These are phyloP conservation scores for Boletales sp. DNA, from an alignment of 768 basidiomycete species.

Conservation along the genomic window DNA sequence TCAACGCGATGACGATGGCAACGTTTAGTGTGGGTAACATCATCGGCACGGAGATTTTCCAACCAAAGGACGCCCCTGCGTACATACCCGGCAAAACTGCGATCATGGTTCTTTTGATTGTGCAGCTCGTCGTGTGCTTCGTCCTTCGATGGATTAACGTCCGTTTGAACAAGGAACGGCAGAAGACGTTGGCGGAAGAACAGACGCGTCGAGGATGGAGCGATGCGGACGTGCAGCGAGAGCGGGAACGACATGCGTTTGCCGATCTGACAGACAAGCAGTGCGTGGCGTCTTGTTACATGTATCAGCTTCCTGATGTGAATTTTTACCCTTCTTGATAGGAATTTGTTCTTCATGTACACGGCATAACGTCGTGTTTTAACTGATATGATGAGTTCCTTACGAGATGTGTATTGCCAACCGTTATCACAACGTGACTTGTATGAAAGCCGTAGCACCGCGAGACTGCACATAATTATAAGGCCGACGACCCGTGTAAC, in stretches of 20 bases:
- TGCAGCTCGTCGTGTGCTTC: slow-evolving; percentile 47
- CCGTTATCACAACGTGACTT: slow-evolving; percentile 5
- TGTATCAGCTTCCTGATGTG: background rate
- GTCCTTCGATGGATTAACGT: slow-evolving; percentile 54
- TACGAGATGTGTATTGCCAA: too few relatives aligned
- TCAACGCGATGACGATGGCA: slow-evolving; percentile 56
- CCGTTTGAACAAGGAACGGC: slow-evolving; percentile 49
- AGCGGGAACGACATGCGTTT: slow-evolving; percentile 60
- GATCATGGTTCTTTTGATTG: slow-evolving; percentile 55
- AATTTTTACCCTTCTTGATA: slow-evolving; percentile 14
- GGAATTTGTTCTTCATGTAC: slow-evolving; percentile 60
- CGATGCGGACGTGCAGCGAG: slow-evolving; percentile 52
- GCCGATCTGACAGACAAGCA: slow-evolving; percentile 62
- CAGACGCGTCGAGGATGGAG: slow-evolving; percentile 52
- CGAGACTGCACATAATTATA: slow-evolving; percentile 5
- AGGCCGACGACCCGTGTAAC: slow-evolving; percentile 1
- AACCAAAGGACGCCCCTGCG: slow-evolving; percentile 54
- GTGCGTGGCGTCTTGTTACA: slow-evolving; percentile 33
- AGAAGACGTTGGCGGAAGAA: slow-evolving; percentile 37
- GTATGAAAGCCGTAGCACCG: slow-evolving; percentile 4
- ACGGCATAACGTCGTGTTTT: slow-evolving; percentile 36
- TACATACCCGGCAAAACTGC: slow-evolving; percentile 68
- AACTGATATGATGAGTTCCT: background rate
- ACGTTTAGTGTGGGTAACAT: slow-evolving; percentile 27
- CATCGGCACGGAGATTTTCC: slow-evolving; percentile 61